These are phyloP conservation scores for Parasarocladium wereldwijsianum DNA, from an alignment of 2,329 filamentous ascomycete genomes.

Conservation along the genomic window DNA sequence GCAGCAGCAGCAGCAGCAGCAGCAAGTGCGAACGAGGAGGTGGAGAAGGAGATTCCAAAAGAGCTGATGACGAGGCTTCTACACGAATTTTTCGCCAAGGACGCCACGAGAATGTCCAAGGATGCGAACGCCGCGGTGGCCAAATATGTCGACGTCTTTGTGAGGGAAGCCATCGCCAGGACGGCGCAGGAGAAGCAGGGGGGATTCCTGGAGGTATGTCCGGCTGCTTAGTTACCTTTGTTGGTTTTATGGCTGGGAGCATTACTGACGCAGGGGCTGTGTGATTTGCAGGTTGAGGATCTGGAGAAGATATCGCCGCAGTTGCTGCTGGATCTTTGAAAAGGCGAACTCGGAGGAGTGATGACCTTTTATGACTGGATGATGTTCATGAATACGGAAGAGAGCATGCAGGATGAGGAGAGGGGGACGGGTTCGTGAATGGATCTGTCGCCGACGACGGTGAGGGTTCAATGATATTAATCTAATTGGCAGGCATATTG, in stretches of 20 bases:
- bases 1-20: background rate
- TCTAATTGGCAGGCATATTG: too few species aligned
- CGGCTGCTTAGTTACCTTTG: background rate
- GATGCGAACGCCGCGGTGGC: conserved; percentile 65
- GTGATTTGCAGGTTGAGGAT: conserved; percentile 75
- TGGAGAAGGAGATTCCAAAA: conserved; percentile 44
- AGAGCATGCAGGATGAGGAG: background rate
- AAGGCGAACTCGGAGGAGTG: background rate
- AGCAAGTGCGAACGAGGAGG: conserved; percentile 18
- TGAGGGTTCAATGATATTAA: too few species aligned
- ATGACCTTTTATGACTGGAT: too few species aligned
- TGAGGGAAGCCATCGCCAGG: conserved; percentile 74
- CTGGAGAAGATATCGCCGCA: conserved; percentile 78
- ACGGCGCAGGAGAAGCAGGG: conserved; percentile 55
- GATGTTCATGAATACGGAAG: too few species aligned
- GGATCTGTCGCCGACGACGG: too few species aligned
- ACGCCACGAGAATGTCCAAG: conserved; percentile 57
- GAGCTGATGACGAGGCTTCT: conserved; percentile 64
- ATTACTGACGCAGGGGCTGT: too few species aligned
- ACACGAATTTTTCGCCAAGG: conserved; percentile 62
- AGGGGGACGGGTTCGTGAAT: too few species aligned
- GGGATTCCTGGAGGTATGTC: conserved; percentile 59
- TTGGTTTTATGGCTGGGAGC: background rate
- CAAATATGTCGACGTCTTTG: conserved; percentile 84
- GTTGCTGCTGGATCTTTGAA: conserved; percentile 70